Conservation (phyloP, 2,329 filamentous ascomycete genomes). For the Ascochyta pisi region DNA sequence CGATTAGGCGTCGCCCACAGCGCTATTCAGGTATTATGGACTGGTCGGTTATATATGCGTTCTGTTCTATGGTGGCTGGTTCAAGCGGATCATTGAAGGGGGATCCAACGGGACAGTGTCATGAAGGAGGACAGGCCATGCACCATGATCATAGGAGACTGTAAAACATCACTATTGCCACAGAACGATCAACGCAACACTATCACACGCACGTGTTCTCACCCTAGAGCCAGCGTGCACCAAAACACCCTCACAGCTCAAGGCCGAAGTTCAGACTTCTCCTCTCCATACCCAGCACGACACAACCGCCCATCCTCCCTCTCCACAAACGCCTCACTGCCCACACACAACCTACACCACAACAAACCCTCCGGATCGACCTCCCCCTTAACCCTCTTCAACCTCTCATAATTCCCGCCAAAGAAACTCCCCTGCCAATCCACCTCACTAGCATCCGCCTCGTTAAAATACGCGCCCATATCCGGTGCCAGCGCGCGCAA, state of each 20-base stretch:
- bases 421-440: constrained; percentile 37
- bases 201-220: too few species aligned
- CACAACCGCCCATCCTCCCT: constrained; percentile 28
- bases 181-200: neutral
- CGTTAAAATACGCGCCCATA: constrained; percentile 40
- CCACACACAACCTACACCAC: constrained; percentile 37
- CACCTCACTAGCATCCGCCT: constrained; percentile 33
- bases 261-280: neutral
- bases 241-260: neutral
- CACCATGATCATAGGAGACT: neutral
- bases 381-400: constrained; percentile 29
- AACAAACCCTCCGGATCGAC: constrained; percentile 31
- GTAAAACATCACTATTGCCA: neutral
- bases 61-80: neutral
- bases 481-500: constrained; percentile 28
- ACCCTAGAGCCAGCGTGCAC: too few species aligned
- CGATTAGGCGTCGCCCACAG: constrained; percentile 22
- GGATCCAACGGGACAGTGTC: too few species aligned
- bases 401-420: constrained; percentile 24
- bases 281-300: neutral
- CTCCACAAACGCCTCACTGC: constrained; percentile 34
- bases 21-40: neutral
- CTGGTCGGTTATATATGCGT: neutral
- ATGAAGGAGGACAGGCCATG: neutral
- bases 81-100: neutral